Evolutionary conservation across 2,329 filamentous ascomycete species (phyloP).

Genomic region (Penicillium sp.): DNA sequence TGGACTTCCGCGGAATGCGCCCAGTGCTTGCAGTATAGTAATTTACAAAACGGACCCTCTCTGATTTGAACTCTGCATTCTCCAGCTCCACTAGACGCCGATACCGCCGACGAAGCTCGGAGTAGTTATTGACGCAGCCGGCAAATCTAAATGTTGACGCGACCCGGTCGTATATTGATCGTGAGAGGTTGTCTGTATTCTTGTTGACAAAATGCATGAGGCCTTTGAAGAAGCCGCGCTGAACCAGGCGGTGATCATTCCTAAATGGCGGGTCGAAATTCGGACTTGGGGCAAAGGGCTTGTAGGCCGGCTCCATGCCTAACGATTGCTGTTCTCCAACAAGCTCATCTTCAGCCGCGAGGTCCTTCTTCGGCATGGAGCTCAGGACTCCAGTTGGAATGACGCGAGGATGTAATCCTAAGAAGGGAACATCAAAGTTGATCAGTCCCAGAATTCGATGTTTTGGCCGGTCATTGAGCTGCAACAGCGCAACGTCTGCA

Average conservation of each 20-base stretch:
- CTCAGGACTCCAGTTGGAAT: conserved; percentile 78
- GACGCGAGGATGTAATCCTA: conserved; percentile 86
- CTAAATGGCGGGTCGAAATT: conserved; percentile 73
- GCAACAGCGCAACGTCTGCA: conserved; percentile 71
- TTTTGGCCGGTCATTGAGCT: conserved; percentile 36
- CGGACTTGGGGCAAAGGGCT: conserved; percentile 42
- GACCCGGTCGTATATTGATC: conserved; percentile 70
- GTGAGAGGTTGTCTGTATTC: conserved; percentile 68
- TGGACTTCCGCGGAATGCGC: conserved; percentile 36
- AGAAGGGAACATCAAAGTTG: conserved; percentile 79
- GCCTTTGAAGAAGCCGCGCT: conserved; percentile 62
- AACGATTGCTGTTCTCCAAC: conserved; percentile 19
- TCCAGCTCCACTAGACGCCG: conserved; percentile 67
- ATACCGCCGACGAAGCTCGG: conserved; percentile 68
- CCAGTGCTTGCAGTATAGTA: conserved; percentile 89
- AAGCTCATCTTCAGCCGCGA: conserved; percentile 16
- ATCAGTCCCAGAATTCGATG: conserved; percentile 78
- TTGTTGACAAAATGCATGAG: conserved; percentile 78
- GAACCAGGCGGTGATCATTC: conserved; percentile 69
- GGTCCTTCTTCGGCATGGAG: conserved; percentile 55
- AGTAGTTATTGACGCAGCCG: conserved; percentile 73
- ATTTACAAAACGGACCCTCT: conserved; percentile 70
- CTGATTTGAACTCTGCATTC: conserved; percentile 55
- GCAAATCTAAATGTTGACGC: conserved; percentile 82
- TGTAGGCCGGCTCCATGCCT: conserved; percentile 19